Evolutionary conservation across 2,329 filamentous ascomycete genomes (phyloP).

Genomic region (Cyphellophora europaea): DNA sequence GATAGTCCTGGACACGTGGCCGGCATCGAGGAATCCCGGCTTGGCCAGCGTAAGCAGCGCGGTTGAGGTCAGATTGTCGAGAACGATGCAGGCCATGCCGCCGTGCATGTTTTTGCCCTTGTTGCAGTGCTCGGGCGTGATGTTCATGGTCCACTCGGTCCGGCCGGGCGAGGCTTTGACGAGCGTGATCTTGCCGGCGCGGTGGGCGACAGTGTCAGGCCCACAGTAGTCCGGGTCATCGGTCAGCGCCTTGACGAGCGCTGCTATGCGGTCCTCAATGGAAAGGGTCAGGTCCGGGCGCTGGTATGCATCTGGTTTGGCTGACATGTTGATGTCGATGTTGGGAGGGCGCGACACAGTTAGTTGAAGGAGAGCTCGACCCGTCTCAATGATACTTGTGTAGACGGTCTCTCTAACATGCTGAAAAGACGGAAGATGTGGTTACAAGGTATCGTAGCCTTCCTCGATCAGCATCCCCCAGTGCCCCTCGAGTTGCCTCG

Average conservation of each 20-base stretch:
- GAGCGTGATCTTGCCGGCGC: slow-evolving; percentile 4
- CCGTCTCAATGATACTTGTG: too few relatives aligned
- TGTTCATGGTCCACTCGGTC: slow-evolving; percentile 11
- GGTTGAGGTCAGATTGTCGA: slow-evolving; percentile 56
- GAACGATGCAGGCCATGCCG: slow-evolving; percentile 52
- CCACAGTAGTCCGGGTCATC: slow-evolving; percentile 10
- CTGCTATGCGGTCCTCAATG: slow-evolving; percentile 9
- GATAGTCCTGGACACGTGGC: slow-evolving; percentile 23
- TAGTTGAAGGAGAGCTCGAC: too few relatives aligned
- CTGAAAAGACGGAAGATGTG: too few relatives aligned
- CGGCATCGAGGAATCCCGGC: slow-evolving; percentile 51
- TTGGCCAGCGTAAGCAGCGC: slow-evolving; percentile 47
- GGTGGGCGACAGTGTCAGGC: slow-evolving; percentile 11
- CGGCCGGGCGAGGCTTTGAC: slow-evolving; percentile 8
- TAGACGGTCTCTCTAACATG: too few relatives aligned
- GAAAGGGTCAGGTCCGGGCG: slow-evolving; percentile 2
- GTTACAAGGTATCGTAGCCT: too few relatives aligned
- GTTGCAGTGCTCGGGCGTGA: slow-evolving; percentile 12
- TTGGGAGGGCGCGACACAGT: too few relatives aligned
- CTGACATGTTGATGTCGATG: too few relatives aligned
- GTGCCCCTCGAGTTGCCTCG: too few relatives aligned
- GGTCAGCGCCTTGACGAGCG: slow-evolving; percentile 6
- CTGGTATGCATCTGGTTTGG: slow-evolving; percentile 6
- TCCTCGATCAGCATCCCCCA: too few relatives aligned
- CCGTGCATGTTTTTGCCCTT: slow-evolving; percentile 15